phyloP scores from a whole-genome alignment of 2,329 filamentous ascomycete genomes.

The Pseudogymnoascus sp. region DNA sequence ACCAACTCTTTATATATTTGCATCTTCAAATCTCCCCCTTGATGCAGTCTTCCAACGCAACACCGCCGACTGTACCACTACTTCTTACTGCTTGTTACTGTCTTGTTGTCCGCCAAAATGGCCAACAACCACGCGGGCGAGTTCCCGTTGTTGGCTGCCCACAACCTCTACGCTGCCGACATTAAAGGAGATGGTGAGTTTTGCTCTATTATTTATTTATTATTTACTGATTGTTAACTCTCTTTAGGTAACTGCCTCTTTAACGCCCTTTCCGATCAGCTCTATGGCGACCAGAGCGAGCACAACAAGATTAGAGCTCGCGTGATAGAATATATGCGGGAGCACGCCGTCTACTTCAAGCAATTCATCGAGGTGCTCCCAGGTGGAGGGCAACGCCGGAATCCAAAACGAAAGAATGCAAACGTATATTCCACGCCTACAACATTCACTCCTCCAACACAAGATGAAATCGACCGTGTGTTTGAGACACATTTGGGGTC shows the following conservation, averaged over 20 bases:
- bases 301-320: slow-evolving; percentile 50
- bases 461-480: slow-evolving; percentile 43
- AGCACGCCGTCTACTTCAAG: slow-evolving; percentile 54
- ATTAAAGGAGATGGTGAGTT: slow-evolving; percentile 57
- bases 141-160: slow-evolving; percentile 48
- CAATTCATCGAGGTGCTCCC: slow-evolving; percentile 51
- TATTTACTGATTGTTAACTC: slow-evolving; percentile 18
- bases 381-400: slow-evolving; percentile 47
- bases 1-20: background rate
- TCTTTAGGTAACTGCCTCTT: slow-evolving; percentile 60
- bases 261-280: slow-evolving; percentile 59
- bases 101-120: background rate
- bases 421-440: slow-evolving; percentile 39
- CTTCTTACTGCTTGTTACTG: background rate
- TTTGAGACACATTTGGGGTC: slow-evolving; percentile 49
- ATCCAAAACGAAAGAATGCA: slow-evolving; percentile 45
- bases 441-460: slow-evolving; percentile 41
- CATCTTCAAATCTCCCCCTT: slow-evolving; percentile 4
- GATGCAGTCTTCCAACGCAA: slow-evolving; percentile 5
- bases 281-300: slow-evolving; percentile 52
- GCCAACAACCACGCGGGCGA: slow-evolving; percentile 30
- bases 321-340: slow-evolving; percentile 56
- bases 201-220: background rate
- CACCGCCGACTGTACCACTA: slow-evolving; percentile 1
- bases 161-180: slow-evolving; percentile 51